These are phyloP conservation scores for Alternaria sp. DNA, from an alignment of 2,329 filamentous ascomycete genomes.

Conservation along the genomic window DNA sequence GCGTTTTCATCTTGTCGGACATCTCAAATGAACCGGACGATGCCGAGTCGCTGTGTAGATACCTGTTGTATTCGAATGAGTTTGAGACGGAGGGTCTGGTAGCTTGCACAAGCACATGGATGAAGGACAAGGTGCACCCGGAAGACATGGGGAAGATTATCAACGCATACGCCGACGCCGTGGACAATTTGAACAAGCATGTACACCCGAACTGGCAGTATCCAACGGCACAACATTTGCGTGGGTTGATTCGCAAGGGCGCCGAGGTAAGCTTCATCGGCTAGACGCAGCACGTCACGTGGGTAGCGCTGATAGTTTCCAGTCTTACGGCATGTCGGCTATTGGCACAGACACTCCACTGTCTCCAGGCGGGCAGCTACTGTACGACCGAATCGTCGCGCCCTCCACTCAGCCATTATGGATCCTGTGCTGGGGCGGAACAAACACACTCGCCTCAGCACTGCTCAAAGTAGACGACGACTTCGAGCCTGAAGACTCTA, in stretches of 20 bases:
- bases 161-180: slow-evolving; percentile 39
- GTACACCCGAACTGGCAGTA: slow-evolving; percentile 46
- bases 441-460: slow-evolving; percentile 60
- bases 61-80: slow-evolving; percentile 47
- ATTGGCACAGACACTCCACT: slow-evolving; percentile 41
- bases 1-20: slow-evolving; percentile 50
- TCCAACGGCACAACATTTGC: slow-evolving; percentile 34
- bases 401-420: slow-evolving; percentile 55
- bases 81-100: slow-evolving; percentile 49
- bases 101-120: slow-evolving; percentile 49
- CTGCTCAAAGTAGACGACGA: slow-evolving; percentile 50
- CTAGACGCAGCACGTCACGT: not conserved
- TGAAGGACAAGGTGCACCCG: slow-evolving; percentile 46
- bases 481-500: slow-evolving; percentile 40
- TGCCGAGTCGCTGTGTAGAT: slow-evolving; percentile 47
- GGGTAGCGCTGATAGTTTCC: not conserved
- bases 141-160: slow-evolving; percentile 46
- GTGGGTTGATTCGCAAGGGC: slow-evolving; percentile 34
- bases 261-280: slow-evolving; percentile 33
- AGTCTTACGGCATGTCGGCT: slow-evolving; percentile 50
- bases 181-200: slow-evolving; percentile 59
- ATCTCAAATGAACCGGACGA: slow-evolving; percentile 51
- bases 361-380: slow-evolving; percentile 54
- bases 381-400: slow-evolving; percentile 51
- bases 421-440: slow-evolving; percentile 61